phyloP scores from a whole-genome alignment of 768 basidiomycete species.

The Collybia mongolica region DNA sequence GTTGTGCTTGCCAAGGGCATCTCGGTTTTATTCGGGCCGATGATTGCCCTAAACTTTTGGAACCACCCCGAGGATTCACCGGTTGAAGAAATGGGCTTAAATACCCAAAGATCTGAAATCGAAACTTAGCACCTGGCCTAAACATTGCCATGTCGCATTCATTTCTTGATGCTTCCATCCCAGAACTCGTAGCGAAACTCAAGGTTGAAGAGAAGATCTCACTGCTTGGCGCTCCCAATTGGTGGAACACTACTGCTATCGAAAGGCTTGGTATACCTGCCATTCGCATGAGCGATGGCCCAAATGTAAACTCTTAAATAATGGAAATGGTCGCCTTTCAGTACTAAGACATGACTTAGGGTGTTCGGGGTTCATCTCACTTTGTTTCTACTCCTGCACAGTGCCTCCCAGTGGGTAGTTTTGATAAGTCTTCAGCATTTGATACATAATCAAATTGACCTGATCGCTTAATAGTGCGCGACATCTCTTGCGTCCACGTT shows the following conservation, averaged over 20 bases:
- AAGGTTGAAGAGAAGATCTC: slow-evolving; percentile 63
- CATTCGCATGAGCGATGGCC: slow-evolving; percentile 72
- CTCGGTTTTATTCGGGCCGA: not conserved
- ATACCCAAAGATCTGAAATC: no score
- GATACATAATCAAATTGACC: not conserved
- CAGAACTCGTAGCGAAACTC: slow-evolving; percentile 51
- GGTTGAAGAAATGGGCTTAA: slow-evolving; percentile 4
- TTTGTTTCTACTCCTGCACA: slow-evolving; percentile 65
- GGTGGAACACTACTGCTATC: slow-evolving; percentile 68
- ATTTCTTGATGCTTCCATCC: slow-evolving; percentile 54
- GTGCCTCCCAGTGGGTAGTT: slow-evolving; percentile 56
- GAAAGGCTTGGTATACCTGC: slow-evolving; percentile 60
- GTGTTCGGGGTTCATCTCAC: slow-evolving; percentile 66
- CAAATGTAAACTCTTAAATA: slow-evolving; percentile 40
- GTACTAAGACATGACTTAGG: slow-evolving; percentile 30
- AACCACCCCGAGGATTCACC: slow-evolving; percentile 10
- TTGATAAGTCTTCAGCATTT: not conserved
- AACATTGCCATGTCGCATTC: slow-evolving; percentile 28
- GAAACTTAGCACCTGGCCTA: not conserved
- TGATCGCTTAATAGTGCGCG: slow-evolving; percentile 43
- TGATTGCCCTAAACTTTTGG: slow-evolving; percentile 1
- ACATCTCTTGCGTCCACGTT: slow-evolving; percentile 74
- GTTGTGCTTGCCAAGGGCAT: no score
- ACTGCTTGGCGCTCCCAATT: slow-evolving; percentile 62
- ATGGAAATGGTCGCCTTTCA: not conserved